Percentiles rank a stretch among this genome's conserved stretches.
Evolutionary conservation across 805 yeast genomes (phyloP).

Genomic region (Pichia sporocuriosa): DNA sequence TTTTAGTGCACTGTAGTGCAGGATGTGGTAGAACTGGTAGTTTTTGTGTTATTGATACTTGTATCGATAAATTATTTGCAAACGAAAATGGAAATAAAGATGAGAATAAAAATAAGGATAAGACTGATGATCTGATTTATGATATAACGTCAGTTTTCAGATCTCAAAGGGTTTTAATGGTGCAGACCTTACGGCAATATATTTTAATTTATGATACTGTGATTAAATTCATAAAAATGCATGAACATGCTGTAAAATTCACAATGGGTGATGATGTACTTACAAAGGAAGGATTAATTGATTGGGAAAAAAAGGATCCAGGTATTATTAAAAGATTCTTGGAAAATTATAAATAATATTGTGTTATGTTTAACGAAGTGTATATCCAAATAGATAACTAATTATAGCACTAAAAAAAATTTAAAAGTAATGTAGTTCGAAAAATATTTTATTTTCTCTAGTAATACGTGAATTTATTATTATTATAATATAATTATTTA

Average conservation of each 20-base stretch:
- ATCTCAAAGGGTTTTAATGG: slow-evolving; percentile 51
- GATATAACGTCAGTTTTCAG: slow-evolving; percentile 42
- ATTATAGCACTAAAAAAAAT: too few species aligned
- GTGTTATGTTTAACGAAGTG: background rate
- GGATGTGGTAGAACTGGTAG: slow-evolving; percentile 98
- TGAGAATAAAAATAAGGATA: slow-evolving; percentile 10
- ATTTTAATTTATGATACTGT: slow-evolving; percentile 42
- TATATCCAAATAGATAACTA: background rate
- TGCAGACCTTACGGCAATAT: slow-evolving; percentile 50
- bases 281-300: slow-evolving; percentile 10
- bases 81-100: slow-evolving; percentile 7
- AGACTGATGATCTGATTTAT: slow-evolving; percentile 36
- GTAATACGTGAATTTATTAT: too few species aligned
- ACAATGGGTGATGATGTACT: slow-evolving; percentile 2
- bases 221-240: slow-evolving; percentile 22
- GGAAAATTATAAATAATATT: slow-evolving; percentile 1
- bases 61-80: slow-evolving; percentile 30
- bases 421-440: too few species aligned
- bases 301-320: slow-evolving; percentile 14
- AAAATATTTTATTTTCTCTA: too few species aligned
- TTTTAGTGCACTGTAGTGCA: slow-evolving; percentile 87
- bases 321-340: slow-evolving; percentile 11
- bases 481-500: too few species aligned
- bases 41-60: slow-evolving; percentile 63
- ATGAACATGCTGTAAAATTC: background rate